Evolutionary conservation across 2,329 filamentous ascomycete species (phyloP).

Genomic region (Alternaria gansuensis): DNA sequence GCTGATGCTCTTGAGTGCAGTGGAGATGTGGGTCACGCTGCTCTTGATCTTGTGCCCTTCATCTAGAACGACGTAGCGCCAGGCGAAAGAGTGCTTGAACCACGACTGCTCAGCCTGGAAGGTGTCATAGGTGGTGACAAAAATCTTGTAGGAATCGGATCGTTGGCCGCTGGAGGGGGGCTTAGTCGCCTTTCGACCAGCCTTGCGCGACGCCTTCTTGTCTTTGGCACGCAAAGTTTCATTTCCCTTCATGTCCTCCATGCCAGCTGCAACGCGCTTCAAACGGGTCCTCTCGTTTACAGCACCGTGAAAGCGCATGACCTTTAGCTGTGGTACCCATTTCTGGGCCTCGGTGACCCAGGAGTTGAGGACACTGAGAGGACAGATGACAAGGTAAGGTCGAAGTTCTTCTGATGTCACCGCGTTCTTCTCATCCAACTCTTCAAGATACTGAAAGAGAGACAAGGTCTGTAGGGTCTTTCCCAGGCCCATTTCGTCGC

Average conservation of each 20-base stretch:
- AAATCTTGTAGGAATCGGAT: conserved; percentile 59
- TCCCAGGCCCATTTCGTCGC: conserved; percentile 99
- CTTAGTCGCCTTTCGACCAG: conserved; percentile 44
- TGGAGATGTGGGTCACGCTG: conserved; percentile 57
- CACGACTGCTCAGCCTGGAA: conserved; percentile 96
- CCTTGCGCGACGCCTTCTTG: conserved; percentile 91
- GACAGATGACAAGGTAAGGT: conserved; percentile 95
- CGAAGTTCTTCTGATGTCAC: conserved; percentile 70
- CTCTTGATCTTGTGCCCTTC: conserved; percentile 99
- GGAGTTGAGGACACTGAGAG: conserved; percentile 93
- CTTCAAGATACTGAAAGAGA: conserved; percentile 94
- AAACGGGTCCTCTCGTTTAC: conserved; percentile 82
- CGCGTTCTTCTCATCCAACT: conserved; percentile 72
- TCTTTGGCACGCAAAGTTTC: conserved; percentile 78
- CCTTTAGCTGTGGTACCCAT: conserved; percentile 87
- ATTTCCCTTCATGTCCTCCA: conserved; percentile 58
- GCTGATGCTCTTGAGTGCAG: conserved; percentile 55
- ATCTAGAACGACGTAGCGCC: conserved; percentile 99
- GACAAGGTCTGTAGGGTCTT: conserved; percentile 99
- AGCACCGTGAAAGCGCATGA: conserved; percentile 94
- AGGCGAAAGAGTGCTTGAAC: conserved; percentile 92
- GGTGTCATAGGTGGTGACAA: conserved; percentile 97
- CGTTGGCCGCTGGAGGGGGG: conserved; percentile 38
- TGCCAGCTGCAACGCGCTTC: conserved; percentile 59
- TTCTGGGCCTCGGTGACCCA: conserved; percentile 98